These are phyloP conservation scores for Xylaria castorea DNA, from an alignment of 495 filamentous ascomycete species.

Conservation along the genomic window DNA sequence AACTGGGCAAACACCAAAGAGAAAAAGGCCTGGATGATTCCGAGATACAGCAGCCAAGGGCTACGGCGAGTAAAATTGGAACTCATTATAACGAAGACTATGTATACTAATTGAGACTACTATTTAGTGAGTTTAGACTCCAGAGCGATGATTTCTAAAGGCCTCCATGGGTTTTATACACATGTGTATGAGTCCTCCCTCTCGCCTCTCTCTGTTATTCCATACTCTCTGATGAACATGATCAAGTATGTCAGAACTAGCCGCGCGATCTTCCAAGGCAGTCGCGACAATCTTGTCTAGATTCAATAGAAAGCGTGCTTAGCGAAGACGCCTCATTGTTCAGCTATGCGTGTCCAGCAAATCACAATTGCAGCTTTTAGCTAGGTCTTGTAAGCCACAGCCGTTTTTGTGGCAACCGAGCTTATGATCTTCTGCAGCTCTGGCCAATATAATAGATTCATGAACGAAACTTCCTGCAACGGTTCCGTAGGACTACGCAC, in stretches of 20 bases:
- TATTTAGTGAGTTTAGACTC: background rate
- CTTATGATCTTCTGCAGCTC: background rate
- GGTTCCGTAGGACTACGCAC: background rate
- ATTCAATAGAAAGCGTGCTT: constrained; percentile 4
- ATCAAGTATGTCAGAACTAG: background rate
- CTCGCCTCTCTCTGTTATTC: background rate
- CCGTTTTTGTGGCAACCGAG: background rate
- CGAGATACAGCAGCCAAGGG: constrained; percentile 21
- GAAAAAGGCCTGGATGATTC: constrained; percentile 10
- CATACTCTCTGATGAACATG: background rate
- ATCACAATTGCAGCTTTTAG: constrained; percentile 13
- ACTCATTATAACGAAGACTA: constrained; percentile 4
- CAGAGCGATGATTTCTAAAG: background rate
- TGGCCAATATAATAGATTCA: background rate
- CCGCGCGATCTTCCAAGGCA: background rate
- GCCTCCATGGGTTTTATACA: background rate
- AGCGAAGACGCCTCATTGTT: constrained; percentile 3
- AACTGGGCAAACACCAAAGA: constrained; percentile 21
- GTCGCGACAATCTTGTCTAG: constrained; percentile 16
- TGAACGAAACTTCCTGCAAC: background rate
- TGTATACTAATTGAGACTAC: background rate
- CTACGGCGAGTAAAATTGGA: background rate
- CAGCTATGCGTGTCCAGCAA: constrained; percentile 12
- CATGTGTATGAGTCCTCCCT: background rate
- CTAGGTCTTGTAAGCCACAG: background rate